phyloP scores from a whole-genome alignment of 2,329 filamentous ascomycete genomes.

The Colletotrichum filicis region DNA sequence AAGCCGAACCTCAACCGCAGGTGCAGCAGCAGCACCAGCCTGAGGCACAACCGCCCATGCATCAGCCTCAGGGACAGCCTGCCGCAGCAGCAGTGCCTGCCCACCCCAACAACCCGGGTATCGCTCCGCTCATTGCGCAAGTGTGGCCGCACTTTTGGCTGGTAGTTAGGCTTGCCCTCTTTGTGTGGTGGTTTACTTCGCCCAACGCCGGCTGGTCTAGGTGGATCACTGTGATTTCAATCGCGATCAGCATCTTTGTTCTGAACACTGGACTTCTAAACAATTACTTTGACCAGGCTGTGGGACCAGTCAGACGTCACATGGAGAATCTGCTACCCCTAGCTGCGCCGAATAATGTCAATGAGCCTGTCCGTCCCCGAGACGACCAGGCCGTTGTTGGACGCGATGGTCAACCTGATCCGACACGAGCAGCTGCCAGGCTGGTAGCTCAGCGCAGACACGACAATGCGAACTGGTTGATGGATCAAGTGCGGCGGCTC shows the following conservation, averaged over 20 bases:
- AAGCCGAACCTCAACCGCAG: conserved; percentile 27
- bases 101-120: conserved; percentile 53
- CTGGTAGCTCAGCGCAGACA: conserved; percentile 59
- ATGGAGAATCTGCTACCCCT: conserved; percentile 69
- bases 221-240: conserved; percentile 64
- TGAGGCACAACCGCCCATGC: conserved; percentile 42
- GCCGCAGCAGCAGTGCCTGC: conserved; percentile 41
- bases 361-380: conserved; percentile 28
- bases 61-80: conserved; percentile 42
- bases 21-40: conserved; percentile 39
- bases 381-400: conserved; percentile 29
- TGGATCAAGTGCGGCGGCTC: conserved; percentile 61
- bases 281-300: conserved; percentile 63
- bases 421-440: conserved; percentile 63
- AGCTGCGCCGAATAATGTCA: conserved; percentile 50
- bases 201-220: conserved; percentile 68
- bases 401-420: conserved; percentile 50
- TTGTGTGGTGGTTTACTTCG: conserved; percentile 74
- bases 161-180: conserved; percentile 65
- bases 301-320: conserved; percentile 67
- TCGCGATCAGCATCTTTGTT: conserved; percentile 68
- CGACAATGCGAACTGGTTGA: conserved; percentile 60
- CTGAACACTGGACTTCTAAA: conserved; percentile 70
- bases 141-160: conserved; percentile 74
- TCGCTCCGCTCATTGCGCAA: conserved; percentile 51